Conservation (phyloP, 352 stramenopile genomes). For the Globisporangium yorkense region DNA sequence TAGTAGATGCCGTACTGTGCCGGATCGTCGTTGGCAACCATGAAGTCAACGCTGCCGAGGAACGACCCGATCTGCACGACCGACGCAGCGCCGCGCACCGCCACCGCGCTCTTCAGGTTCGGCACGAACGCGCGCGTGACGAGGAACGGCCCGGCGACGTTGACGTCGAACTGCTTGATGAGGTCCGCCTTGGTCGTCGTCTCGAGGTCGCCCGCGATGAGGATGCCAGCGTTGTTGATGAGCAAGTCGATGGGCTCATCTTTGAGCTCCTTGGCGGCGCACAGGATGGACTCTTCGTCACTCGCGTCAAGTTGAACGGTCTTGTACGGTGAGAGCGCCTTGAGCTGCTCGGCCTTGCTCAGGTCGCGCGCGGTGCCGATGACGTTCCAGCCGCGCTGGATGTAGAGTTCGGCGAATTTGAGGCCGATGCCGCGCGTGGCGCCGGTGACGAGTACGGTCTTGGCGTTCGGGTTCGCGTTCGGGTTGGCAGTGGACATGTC, state of each 20-base stretch:
- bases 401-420: slow-evolving; percentile 33
- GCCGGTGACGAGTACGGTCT: slow-evolving; percentile 49
- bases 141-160: too few species aligned
- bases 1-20: too few species aligned
- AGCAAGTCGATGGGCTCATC: too few species aligned
- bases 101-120: slow-evolving; percentile 12
- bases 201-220: too few species aligned
- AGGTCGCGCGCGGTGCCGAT: slow-evolving; percentile 14
- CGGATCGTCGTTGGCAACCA: too few species aligned
- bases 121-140: slow-evolving; percentile 22
- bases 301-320: slow-evolving; percentile 19
- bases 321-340: slow-evolving; percentile 8
- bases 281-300: too few species aligned
- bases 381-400: slow-evolving; percentile 2
- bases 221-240: too few species aligned
- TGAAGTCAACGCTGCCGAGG: slow-evolving; percentile 12
- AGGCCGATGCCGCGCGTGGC: slow-evolving; percentile 41
- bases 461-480: slow-evolving; percentile 4
- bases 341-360: slow-evolving; percentile 20
- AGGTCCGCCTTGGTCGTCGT: too few species aligned
- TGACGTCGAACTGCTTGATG: too few species aligned
- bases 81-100: slow-evolving; percentile 6
- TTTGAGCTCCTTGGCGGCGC: too few species aligned
- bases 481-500: background rate
- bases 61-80: slow-evolving; percentile 24